Percentiles rank a stretch among this genome's conserved stretches.
phyloP scores from a whole-genome alignment of 306 rosid species.

The Trifolium subterraneum region DNA sequence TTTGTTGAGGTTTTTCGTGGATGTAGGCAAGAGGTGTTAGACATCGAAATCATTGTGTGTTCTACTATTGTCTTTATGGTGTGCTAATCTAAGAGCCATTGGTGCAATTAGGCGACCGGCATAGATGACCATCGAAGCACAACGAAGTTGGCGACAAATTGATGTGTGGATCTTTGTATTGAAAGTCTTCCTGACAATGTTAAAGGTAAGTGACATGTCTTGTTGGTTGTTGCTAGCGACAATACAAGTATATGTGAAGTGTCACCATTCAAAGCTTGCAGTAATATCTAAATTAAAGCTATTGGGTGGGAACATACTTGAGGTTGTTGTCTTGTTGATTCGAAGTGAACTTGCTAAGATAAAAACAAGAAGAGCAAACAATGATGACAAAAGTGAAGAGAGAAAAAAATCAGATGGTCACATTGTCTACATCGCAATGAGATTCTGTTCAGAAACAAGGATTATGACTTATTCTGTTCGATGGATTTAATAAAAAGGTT shows the following conservation, averaged over 20 bases:
- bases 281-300: neutral
- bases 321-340: neutral
- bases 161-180: neutral
- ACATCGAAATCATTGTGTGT: neutral
- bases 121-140: neutral
- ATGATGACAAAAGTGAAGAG: neutral
- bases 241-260: neutral
- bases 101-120: neutral
- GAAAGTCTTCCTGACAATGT: neutral
- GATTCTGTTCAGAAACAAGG: neutral
- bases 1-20: neutral
- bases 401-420: neutral
- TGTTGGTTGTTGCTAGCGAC: neutral
- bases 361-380: neutral
- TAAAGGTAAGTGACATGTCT: neutral
- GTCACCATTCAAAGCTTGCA: neutral
- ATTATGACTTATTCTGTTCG: neutral
- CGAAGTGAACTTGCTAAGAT: neutral
- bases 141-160: neutral
- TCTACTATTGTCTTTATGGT: too few relatives aligned
- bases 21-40: neutral
- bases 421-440: too few relatives aligned
- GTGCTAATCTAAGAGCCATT: neutral
- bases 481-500: neutral
- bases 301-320: neutral